These are phyloP conservation scores for Solanum chiquidenum DNA, from an alignment of 257 asterid species.

Conservation along the genomic window DNA sequence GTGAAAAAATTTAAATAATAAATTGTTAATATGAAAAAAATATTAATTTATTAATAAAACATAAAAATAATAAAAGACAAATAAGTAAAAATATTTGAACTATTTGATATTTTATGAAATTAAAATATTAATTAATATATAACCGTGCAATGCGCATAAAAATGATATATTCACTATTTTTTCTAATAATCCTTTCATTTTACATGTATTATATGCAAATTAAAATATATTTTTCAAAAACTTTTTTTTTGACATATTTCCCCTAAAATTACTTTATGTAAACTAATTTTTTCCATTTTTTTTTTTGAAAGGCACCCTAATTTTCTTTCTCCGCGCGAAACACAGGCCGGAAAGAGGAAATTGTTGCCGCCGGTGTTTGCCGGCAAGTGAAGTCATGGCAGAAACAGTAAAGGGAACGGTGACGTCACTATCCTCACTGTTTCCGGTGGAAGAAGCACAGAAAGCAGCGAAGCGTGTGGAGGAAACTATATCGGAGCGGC, in stretches of 20 bases:
- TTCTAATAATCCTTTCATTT: no score
- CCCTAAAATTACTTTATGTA: background rate
- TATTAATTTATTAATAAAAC: no score
- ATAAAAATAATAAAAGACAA: no score
- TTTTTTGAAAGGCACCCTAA: background rate
- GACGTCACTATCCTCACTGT: constrained; percentile 45
- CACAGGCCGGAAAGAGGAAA: background rate
- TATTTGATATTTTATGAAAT: no score
- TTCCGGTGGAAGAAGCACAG: constrained; percentile 55
- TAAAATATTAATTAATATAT: no score
- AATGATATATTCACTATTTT: no score
- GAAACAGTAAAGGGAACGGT: constrained; percentile 45
- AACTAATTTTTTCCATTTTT: background rate
- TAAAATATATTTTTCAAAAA: no score
- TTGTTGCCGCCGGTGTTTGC: background rate
- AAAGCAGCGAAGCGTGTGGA: constrained; percentile 67
- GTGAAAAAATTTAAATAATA: no score
- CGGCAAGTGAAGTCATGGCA: constrained; percentile 1
- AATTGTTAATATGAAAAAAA: no score
- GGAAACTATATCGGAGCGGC: constrained; percentile 46
- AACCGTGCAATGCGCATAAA: no score
- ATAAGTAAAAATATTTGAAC: no score
- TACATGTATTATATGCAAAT: no score
- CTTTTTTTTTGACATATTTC: background rate
- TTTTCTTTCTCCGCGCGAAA: background rate